Evolutionary conservation across 164 flowering plant genomes (phyloP), one percentile per base, ranked within the genome.

Genomic region (Vitis vinifera): DNA sequence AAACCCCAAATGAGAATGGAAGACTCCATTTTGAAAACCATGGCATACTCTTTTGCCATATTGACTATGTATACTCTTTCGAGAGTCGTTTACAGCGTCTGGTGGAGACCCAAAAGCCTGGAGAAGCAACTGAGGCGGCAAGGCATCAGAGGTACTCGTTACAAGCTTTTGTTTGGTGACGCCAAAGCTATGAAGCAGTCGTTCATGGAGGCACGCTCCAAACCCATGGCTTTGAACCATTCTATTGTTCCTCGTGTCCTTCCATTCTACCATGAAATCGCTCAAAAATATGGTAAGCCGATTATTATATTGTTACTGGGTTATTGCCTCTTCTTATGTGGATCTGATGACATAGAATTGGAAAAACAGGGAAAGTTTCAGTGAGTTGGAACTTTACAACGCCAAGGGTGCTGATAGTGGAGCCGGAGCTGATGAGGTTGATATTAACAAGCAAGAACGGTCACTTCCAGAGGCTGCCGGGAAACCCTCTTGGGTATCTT

Each of bases 21-120:
- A 59, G 65, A 9, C 60, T 10, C 51, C 14, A 23, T 57, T 30
- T 10, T 31, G 30, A 71, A 58, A 19, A 17, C 55, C 8, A 5
- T 69, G 10, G 14, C 16, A 7, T 12, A 56, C 30, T 56, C 64
- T 62, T 49, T 19, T 17, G 51, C 44, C 11, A 5, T 53, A 44
- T 14, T 74, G 47, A 9, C 71, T 2, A 19, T 74, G 27, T 74
- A 48, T 67, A 68, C 66, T 14, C 65, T 61, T 62, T 53, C 50
- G 29, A 80, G 62, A 68, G 74, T 51, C 68, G 67, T 14, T 37
- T 27, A 77, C 31, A 31, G 67, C 51, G 52, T 84, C 31, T 82
- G 86, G 89, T 81, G 83, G 86, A 85, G 52, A 67, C 89, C 91
- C 58, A 84, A 68, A 71, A 55, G 63, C 66, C 70, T 78, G 58